phyloP scores from a whole-genome alignment of 2,329 filamentous ascomycete species.

The Furcasterigmium furcatum region DNA sequence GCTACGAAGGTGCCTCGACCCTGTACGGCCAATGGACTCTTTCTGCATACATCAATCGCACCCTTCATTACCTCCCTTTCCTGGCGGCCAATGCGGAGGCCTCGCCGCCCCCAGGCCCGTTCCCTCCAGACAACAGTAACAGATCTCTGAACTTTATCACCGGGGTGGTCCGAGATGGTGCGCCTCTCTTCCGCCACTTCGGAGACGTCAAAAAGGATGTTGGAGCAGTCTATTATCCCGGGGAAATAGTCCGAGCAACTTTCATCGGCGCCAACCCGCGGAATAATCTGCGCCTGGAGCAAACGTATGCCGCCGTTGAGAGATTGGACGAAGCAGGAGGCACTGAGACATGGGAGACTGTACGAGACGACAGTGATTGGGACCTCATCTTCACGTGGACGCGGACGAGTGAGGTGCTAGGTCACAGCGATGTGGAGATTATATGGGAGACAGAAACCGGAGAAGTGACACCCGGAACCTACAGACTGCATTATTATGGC shows the following conservation, averaged over 20 bases:
- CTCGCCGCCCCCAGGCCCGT: constrained; percentile 35
- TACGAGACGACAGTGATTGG: constrained; percentile 82
- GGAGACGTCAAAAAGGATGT: constrained; percentile 62
- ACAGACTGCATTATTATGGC: constrained; percentile 78
- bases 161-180: constrained; percentile 69
- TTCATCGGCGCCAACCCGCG: constrained; percentile 88
- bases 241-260: constrained; percentile 58
- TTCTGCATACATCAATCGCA: constrained; percentile 83
- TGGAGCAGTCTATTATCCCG: constrained; percentile 46
- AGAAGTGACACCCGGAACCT: constrained; percentile 56
- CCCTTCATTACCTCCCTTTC: constrained; percentile 23
- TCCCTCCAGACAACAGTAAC: constrained; percentile 76
- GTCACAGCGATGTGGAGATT: constrained; percentile 71
- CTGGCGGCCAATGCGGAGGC: constrained; percentile 4
- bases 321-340: constrained; percentile 33
- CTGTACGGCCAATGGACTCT: constrained; percentile 82
- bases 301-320: constrained; percentile 77
- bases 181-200: constrained; percentile 63
- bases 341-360: constrained; percentile 52
- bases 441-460: constrained; percentile 70
- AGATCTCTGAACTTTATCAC: constrained; percentile 74
- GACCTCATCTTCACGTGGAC: constrained; percentile 76
- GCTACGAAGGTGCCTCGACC: constrained; percentile 88
- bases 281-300: constrained; percentile 77
- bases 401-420: constrained; percentile 65